phyloP scores from a whole-genome alignment of 257 asterid genomes.

The Lycium ferocissimum region DNA sequence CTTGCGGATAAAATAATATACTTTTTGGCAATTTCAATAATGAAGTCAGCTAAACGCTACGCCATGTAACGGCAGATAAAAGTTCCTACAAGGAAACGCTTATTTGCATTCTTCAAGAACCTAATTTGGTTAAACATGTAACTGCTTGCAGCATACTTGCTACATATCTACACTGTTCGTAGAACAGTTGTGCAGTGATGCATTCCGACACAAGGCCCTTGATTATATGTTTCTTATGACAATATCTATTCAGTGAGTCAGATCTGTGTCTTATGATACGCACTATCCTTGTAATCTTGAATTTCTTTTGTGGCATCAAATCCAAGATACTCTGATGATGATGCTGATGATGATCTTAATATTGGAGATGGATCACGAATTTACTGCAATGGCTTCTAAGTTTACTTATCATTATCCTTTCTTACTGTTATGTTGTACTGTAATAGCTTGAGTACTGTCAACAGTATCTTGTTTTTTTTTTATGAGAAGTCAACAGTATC shows the following conservation, averaged over 20 bases:
- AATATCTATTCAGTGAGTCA: not conserved
- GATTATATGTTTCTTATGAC: not conserved
- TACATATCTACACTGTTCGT: not conserved
- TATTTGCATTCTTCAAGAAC: not conserved
- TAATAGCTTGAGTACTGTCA: not conserved
- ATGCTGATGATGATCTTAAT: not conserved
- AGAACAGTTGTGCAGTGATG: not conserved
- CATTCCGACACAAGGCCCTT: not conserved
- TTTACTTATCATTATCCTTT: not conserved
- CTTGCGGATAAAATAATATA: not conserved
- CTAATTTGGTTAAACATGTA: not conserved
- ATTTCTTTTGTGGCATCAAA: not conserved
- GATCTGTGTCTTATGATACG: not conserved
- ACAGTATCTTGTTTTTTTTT: not conserved
- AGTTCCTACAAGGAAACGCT: not conserved
- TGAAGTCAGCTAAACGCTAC: not conserved
- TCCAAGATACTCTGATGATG: not conserved
- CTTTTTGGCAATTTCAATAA: not conserved
- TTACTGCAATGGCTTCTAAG: not conserved
- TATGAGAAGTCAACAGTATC: not conserved
- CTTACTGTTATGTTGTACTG: not conserved
- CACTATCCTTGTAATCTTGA: not conserved
- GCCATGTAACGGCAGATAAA: too few species aligned
- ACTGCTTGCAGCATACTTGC: not conserved
- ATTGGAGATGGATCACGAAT: not conserved